These are phyloP conservation scores for Psidium guajava DNA, from an alignment of 345 rosid species.

Conservation along the genomic window DNA sequence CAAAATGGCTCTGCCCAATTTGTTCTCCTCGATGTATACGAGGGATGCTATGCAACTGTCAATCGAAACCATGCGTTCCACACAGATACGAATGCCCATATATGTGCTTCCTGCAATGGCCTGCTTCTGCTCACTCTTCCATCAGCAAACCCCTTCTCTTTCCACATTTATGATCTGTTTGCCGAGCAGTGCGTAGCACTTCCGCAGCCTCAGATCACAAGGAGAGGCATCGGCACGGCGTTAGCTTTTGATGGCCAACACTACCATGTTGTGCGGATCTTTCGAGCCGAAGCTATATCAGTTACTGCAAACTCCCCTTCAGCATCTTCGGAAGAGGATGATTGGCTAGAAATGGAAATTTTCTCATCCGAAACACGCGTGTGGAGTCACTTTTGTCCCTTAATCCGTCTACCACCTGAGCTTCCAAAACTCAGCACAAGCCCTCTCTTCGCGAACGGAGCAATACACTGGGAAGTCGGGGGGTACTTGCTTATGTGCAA, in stretches of 20 bases:
- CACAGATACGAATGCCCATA: neutral
- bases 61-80: conserved; percentile 1
- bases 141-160: neutral
- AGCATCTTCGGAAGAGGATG: neutral
- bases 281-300: neutral
- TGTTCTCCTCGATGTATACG: conserved; percentile 1
- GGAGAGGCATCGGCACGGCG: conserved; percentile 5
- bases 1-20: conserved; percentile 11
- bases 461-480: conserved; percentile 11
- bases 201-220: conserved; percentile 11
- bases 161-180: neutral
- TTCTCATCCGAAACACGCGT: conserved; percentile 7
- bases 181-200: conserved; percentile 2
- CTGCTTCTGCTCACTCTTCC: conserved; percentile 6
- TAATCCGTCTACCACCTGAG: conserved; percentile 2
- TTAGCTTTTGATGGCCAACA: conserved; percentile 9
- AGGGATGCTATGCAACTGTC: neutral
- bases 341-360: conserved; percentile 8
- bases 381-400: neutral
- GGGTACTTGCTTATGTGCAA: conserved; percentile 5
- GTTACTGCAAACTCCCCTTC: neutral
- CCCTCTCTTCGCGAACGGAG: conserved; percentile 9
- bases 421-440: conserved; percentile 5
- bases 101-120: conserved; percentile 12
- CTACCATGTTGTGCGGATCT: conserved; percentile 11